Conservation (phyloP, 2,329 filamentous ascomycete genomes). For the Apiospora koreana region DNA sequence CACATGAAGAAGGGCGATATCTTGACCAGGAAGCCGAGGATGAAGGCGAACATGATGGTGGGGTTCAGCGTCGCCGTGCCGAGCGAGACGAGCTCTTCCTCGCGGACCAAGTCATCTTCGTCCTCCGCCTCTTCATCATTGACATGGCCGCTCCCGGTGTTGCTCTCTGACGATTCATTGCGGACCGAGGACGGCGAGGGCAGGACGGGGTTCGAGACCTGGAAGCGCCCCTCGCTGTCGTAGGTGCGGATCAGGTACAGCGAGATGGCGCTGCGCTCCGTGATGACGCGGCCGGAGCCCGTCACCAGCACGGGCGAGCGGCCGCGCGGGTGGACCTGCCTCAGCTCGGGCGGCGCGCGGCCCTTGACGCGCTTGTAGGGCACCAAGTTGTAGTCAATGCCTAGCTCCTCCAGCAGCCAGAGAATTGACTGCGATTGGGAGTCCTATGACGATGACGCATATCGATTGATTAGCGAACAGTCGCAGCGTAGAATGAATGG, state of each 20-base stretch:
- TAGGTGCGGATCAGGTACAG: slow-evolving; percentile 22
- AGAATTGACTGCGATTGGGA: slow-evolving; percentile 22
- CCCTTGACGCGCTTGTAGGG: slow-evolving; percentile 16
- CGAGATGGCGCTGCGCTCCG: slow-evolving; percentile 22
- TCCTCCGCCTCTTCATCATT: not conserved
- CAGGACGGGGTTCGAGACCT: not conserved
- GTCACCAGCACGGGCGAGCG: slow-evolving; percentile 23
- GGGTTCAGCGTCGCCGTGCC: slow-evolving; percentile 17
- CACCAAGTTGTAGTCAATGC: slow-evolving; percentile 23
- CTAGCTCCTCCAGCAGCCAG: slow-evolving; percentile 24
- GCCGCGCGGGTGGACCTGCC: slow-evolving; percentile 20
- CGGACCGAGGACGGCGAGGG: not conserved
- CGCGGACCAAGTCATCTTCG: slow-evolving; percentile 18
- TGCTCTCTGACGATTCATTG: no score
- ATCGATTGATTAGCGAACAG: not conserved
- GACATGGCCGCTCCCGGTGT: no score
- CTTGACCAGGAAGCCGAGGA: slow-evolving; percentile 13
- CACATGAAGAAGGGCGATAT: slow-evolving; percentile 19
- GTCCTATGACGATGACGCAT: slow-evolving; percentile 12
- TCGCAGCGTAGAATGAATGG: no score
- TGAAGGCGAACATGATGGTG: slow-evolving; percentile 16
- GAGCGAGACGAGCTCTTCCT: slow-evolving; percentile 22
- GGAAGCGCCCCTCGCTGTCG: slow-evolving; percentile 19
- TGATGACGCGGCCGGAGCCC: slow-evolving; percentile 19
- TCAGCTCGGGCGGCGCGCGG: slow-evolving; percentile 16